phyloP scores from a whole-genome alignment of 305 asterid genomes.

The Fraxinus angustifolia region DNA sequence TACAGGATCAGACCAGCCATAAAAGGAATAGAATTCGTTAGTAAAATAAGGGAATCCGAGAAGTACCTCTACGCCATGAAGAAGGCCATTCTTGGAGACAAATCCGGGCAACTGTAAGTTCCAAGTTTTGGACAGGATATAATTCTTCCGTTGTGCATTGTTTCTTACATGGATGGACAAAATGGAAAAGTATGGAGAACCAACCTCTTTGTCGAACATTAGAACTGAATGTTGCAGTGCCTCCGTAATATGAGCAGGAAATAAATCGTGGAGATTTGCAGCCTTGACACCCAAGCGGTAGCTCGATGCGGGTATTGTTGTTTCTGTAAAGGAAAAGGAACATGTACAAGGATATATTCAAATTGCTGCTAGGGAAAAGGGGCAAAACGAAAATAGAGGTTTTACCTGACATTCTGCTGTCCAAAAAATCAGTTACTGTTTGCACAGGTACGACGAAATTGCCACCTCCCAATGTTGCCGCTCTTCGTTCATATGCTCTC shows the following conservation, averaged over 20 bases:
- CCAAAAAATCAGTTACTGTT: constrained; percentile 70
- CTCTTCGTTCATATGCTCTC: constrained; percentile 71
- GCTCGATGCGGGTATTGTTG: constrained; percentile 77
- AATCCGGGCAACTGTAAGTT: constrained; percentile 76
- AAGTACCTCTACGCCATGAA: constrained; percentile 94
- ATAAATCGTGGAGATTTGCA: constrained; percentile 73
- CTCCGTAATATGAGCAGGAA: constrained; percentile 62
- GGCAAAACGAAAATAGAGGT: neutral
- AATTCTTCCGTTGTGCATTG: neutral
- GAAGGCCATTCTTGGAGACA: constrained; percentile 65
- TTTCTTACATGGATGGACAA: neutral
- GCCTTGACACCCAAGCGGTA: constrained; percentile 89
- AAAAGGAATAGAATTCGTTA: neutral
- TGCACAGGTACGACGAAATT: constrained; percentile 87
- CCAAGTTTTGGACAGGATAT: constrained; percentile 12
- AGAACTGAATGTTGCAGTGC: constrained; percentile 72
- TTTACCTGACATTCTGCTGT: constrained; percentile 58
- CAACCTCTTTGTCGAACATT: constrained; percentile 76
- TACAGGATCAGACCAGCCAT: neutral
- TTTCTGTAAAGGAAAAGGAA: constrained; percentile 40
- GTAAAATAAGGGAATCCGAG: neutral
- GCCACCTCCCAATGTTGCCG: constrained; percentile 93
- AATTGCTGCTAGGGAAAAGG: neutral
- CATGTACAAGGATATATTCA: constrained; percentile 16
- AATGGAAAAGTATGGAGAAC: constrained; percentile 13